Conservation (phyloP, 805 yeast genomes). For the Wickerhamiella allomyrinae region DNA sequence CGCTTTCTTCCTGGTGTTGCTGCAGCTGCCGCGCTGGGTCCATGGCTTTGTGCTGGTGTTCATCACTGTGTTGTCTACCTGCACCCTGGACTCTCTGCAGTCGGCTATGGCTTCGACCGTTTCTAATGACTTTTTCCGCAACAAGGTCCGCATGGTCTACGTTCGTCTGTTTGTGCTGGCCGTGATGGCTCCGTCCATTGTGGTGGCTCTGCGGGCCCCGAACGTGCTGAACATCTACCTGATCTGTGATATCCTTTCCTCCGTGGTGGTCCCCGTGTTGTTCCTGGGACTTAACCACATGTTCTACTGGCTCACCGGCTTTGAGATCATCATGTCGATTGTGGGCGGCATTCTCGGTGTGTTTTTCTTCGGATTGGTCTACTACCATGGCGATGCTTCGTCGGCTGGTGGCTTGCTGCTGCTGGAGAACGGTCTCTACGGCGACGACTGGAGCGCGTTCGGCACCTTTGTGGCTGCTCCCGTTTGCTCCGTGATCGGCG, state of each 20-base stretch:
- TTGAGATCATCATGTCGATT: constrained; percentile 75
- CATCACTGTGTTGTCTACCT: constrained; percentile 59
- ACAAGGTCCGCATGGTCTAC: constrained; percentile 51
- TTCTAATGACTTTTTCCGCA: constrained; percentile 81
- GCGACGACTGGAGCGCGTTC: constrained; percentile 82
- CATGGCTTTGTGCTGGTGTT: constrained; percentile 71
- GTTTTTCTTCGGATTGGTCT: constrained; percentile 71
- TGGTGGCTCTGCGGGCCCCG: constrained; percentile 71
- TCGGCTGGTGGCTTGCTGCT: constrained; percentile 68
- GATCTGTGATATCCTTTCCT: constrained; percentile 80
- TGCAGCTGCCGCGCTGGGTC: constrained; percentile 72
- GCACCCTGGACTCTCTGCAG: constrained; percentile 80
- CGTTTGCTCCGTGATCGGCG: constrained; percentile 54
- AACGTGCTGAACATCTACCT: constrained; percentile 75
- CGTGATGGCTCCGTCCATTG: constrained; percentile 75
- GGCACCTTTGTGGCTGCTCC: constrained; percentile 93
- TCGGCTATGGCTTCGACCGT: constrained; percentile 79
- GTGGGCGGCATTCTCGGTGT: constrained; percentile 68
- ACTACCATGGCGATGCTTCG: constrained; percentile 43
- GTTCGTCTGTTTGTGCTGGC: constrained; percentile 57
- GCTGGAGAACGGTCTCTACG: constrained; percentile 52
- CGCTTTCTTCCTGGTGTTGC: constrained; percentile 49
- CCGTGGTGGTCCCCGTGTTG: constrained; percentile 72
- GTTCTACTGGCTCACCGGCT: constrained; percentile 58
- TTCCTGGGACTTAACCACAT: constrained; percentile 60